Percentiles rank a stretch among this genome's conserved stretches.
These are phyloP conservation scores for Pleurotus platypus DNA, from an alignment of 768 basidiomycete genomes.

Conservation along the genomic window DNA sequence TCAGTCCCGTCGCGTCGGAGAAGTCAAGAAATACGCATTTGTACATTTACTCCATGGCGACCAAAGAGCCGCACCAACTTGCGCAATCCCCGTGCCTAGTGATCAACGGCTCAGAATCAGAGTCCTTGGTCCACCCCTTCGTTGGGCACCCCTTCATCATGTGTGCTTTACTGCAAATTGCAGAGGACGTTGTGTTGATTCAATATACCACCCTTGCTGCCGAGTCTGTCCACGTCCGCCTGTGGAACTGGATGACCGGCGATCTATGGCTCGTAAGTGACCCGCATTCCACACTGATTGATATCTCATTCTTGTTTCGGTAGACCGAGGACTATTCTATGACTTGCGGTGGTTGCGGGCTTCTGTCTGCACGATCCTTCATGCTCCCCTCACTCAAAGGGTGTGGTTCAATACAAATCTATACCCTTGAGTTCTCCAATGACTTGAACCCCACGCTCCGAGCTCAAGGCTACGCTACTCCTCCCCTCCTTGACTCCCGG, in stretches of 20 bases:
- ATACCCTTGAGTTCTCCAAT: constrained; percentile 26
- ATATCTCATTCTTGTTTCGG: not conserved
- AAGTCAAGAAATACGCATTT: constrained; percentile 21
- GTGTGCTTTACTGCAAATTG: constrained; percentile 32
- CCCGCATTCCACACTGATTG: not conserved
- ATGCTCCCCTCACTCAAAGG: constrained; percentile 32
- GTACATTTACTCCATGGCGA: constrained; percentile 41
- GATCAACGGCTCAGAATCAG: constrained; percentile 17
- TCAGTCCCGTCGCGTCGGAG: constrained; percentile 6
- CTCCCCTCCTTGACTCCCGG: constrained; percentile 12
- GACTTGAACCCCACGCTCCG: not conserved
- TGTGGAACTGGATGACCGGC: constrained; percentile 55
- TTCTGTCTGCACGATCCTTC: constrained; percentile 40
- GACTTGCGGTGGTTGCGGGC: constrained; percentile 39
- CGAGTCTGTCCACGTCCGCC: constrained; percentile 29
- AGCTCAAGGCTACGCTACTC: constrained; percentile 12
- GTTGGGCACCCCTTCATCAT: constrained; percentile 29
- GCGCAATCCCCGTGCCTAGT: constrained; percentile 27
- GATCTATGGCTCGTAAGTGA: constrained; percentile 37
- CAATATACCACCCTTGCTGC: constrained; percentile 26
- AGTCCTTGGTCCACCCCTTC: constrained; percentile 16
- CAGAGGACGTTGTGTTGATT: constrained; percentile 49
- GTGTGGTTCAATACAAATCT: constrained; percentile 40
- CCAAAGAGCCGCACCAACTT: constrained; percentile 35
- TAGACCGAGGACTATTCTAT: constrained; percentile 13